phyloP scores from a whole-genome alignment of 1,139 yeast genomes.

The Taphrina confusa region DNA sequence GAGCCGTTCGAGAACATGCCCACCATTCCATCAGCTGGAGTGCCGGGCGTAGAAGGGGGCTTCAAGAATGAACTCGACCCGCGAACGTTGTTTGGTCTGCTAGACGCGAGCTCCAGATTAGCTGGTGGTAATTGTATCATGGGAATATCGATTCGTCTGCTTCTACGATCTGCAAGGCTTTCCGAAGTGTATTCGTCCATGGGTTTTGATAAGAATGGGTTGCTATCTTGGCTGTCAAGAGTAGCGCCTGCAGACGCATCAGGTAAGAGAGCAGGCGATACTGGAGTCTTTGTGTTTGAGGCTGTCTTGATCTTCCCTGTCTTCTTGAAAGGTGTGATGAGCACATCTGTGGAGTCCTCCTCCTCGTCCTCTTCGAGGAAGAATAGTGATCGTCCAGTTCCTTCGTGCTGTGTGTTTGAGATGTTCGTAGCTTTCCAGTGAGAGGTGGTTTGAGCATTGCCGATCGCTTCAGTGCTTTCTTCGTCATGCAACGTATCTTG shows the following conservation, averaged over 20 bases:
- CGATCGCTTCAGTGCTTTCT: not conserved
- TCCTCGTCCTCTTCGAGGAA: conserved; percentile 25
- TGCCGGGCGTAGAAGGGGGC: conserved; percentile 11
- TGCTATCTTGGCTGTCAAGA: not conserved
- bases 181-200: not conserved
- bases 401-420: not conserved
- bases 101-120: not conserved
- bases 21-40: conserved; percentile 10
- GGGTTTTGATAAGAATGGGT: not conserved
- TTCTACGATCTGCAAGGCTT: conserved; percentile 17
- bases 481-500: not conserved
- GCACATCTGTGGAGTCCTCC: conserved; percentile 14
- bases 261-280: conserved; percentile 4
- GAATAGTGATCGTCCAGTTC: not conserved
- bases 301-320: conserved; percentile 18
- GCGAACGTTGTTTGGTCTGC: not conserved
- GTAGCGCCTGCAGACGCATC: not conserved
- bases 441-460: not conserved
- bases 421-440: not conserved
- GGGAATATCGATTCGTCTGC: conserved; percentile 5
- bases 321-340: conserved; percentile 29
- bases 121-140: conserved; percentile 9
- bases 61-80: not conserved
- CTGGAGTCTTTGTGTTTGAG: not conserved
- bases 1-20: not conserved